A percentile compares a stretch with the other conserved stretches of the same genome.
Evolutionary conservation across 768 basidiomycete genomes (phyloP).

Genomic region (Lactarius trivialis): DNA sequence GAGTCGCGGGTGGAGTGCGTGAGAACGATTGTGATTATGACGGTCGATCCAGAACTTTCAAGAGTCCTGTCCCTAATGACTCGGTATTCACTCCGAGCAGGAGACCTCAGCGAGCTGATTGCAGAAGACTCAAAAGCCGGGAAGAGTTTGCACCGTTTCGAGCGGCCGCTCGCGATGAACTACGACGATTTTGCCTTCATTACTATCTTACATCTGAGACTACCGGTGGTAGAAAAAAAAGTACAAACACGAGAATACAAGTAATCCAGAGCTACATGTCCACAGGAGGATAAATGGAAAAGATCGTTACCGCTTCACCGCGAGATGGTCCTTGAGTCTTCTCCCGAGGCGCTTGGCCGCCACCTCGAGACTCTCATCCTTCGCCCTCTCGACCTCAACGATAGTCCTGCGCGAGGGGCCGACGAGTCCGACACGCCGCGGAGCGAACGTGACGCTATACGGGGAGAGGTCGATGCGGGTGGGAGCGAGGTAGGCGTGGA

Average conservation of each 20-base stretch:
- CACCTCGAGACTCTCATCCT: slow-evolving; percentile 24
- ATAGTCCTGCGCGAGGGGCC: slow-evolving; percentile 21
- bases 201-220: neutral
- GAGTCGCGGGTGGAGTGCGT: no score
- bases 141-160: no score
- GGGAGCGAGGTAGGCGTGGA: slow-evolving; percentile 39
- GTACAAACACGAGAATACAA: neutral
- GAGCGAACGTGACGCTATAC: slow-evolving; percentile 10
- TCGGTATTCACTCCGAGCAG: no score
- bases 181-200: neutral
- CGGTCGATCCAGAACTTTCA: no score
- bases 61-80: no score
- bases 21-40: no score
- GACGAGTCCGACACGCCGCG: slow-evolving; percentile 7
- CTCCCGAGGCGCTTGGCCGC: slow-evolving; percentile 23
- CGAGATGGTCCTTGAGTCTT: slow-evolving; percentile 11
- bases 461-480: slow-evolving; percentile 30
- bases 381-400: slow-evolving; percentile 20
- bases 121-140: no score
- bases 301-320: neutral
- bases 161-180: neutral
- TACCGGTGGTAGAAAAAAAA: neutral
- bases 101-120: no score
- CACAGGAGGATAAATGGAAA: neutral
- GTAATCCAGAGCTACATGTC: neutral